Conservation (phyloP, 2,329 filamentous ascomycete genomes). For the Dothidotthia symphoricarpi region DNA sequence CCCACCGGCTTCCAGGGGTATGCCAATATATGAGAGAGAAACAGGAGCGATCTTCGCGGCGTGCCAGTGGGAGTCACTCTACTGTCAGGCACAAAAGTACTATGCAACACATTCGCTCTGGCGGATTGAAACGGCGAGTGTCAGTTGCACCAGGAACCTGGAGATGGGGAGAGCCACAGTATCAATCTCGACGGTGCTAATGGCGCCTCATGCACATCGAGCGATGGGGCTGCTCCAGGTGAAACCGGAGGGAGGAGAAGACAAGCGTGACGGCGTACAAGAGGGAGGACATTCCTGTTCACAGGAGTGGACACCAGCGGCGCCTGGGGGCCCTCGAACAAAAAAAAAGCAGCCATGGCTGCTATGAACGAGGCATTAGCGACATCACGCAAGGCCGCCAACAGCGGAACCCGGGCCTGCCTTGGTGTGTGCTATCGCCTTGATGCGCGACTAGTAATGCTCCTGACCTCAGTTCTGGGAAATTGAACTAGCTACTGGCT, state of each 20-base stretch:
- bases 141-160: constrained; percentile 39
- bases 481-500: constrained; percentile 11
- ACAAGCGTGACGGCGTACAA: constrained; percentile 39
- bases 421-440: constrained; percentile 13
- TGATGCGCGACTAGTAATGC: constrained; percentile 18
- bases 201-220: constrained; percentile 41
- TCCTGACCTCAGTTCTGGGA: constrained; percentile 11
- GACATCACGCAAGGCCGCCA: constrained; percentile 24
- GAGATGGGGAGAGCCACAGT: constrained; percentile 26
- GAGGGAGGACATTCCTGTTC: constrained; percentile 31
- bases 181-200: constrained; percentile 39
- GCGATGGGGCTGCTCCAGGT: constrained; percentile 38
- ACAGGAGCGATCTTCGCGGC: constrained; percentile 35
- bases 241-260: constrained; percentile 37
- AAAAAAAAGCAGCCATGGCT: constrained; percentile 36
- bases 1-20: constrained; percentile 37
- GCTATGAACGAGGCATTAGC: constrained; percentile 19
- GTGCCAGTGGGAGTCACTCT: constrained; percentile 32
- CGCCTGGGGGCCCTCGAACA: constrained; percentile 31
- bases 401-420: constrained; percentile 11
- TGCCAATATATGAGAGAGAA: constrained; percentile 41
- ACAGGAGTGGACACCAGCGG: constrained; percentile 31
- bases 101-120: constrained; percentile 40
- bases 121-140: constrained; percentile 39
- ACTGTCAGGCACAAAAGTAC: constrained; percentile 43